Conservation (phyloP, 2,329 filamentous ascomycete species). For the Cylindrodendrum hubeiense region DNA sequence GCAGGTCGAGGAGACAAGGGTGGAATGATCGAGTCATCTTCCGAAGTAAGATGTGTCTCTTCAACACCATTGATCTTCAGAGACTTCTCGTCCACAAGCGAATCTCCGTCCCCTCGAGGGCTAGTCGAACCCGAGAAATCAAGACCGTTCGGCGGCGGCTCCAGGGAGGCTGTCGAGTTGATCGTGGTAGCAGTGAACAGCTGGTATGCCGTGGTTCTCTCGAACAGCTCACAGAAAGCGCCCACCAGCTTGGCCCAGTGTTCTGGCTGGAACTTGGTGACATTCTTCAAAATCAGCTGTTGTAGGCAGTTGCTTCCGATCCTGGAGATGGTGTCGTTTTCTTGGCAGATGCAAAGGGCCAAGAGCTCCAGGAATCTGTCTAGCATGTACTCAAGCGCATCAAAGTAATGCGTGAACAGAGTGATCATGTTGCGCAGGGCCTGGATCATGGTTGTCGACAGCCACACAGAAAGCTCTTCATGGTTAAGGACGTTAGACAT, state of each 20-base stretch:
- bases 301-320: slow-evolving; percentile 99
- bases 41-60: slow-evolving; percentile 49
- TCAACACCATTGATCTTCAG: slow-evolving; percentile 71
- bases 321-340: slow-evolving; percentile 97
- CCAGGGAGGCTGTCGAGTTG: slow-evolving; percentile 64
- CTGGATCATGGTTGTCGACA: slow-evolving; percentile 99
- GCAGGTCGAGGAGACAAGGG: slow-evolving; percentile 44
- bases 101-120: slow-evolving; percentile 52
- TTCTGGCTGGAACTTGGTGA: slow-evolving; percentile 85
- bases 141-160: slow-evolving; percentile 64
- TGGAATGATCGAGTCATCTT: slow-evolving; percentile 49
- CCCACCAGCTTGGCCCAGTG: slow-evolving; percentile 97
- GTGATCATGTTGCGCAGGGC: slow-evolving; percentile 98
- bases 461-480: slow-evolving; percentile 97
- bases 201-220: slow-evolving; percentile 93
- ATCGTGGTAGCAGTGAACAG: slow-evolving; percentile 86
- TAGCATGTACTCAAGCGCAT: slow-evolving; percentile 96
- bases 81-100: slow-evolving; percentile 64
- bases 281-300: slow-evolving; percentile 95
- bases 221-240: slow-evolving; percentile 95
- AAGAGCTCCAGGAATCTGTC: slow-evolving; percentile 96
- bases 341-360: slow-evolving; percentile 96
- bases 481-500: slow-evolving; percentile 96
- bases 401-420: slow-evolving; percentile 98
- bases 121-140: slow-evolving; percentile 62